A percentile compares a stretch with the other conserved stretches of the same genome.
Conservation (phyloP, 495 filamentous ascomycete species). For the Penicillium antarcticum region DNA sequence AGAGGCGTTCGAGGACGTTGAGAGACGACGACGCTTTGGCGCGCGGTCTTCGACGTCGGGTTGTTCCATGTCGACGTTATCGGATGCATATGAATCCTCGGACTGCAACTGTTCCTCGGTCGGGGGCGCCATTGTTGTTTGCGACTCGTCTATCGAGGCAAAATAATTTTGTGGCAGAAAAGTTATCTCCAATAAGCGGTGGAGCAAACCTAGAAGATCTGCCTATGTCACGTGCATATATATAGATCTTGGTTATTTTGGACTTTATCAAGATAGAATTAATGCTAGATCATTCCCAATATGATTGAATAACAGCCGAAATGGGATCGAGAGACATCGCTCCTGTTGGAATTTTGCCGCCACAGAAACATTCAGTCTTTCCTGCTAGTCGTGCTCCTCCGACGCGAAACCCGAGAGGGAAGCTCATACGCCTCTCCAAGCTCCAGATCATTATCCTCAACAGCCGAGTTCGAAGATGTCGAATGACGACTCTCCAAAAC, state of each 20-base stretch:
- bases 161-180: slow-evolving; percentile 44
- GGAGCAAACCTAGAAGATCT: slow-evolving; percentile 4
- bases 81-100: slow-evolving; percentile 22
- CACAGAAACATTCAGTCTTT: slow-evolving; percentile 4
- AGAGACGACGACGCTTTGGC: slow-evolving; percentile 43
- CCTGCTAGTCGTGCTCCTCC: slow-evolving; percentile 29
- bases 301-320: neutral
- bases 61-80: slow-evolving; percentile 22
- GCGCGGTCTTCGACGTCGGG: slow-evolving; percentile 28
- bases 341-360: neutral
- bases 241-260: neutral
- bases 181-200: slow-evolving; percentile 29
- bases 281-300: neutral
- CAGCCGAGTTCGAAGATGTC: slow-evolving; percentile 21
- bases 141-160: slow-evolving; percentile 13
- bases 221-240: slow-evolving; percentile 3
- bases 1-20: slow-evolving; percentile 38
- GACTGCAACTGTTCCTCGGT: slow-evolving; percentile 18
- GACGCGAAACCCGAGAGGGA: slow-evolving; percentile 19
- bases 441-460: slow-evolving; percentile 39
- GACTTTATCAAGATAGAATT: neutral
- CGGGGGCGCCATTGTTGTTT: slow-evolving; percentile 34
- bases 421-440: slow-evolving; percentile 38
- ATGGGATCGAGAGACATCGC: too few species aligned
- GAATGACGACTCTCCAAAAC: slow-evolving; percentile 16